Percentiles rank a stretch among this genome's conserved stretches.
Conservation (phyloP, 352 stramenopile species). For the Phytophthora sansomeana region DNA sequence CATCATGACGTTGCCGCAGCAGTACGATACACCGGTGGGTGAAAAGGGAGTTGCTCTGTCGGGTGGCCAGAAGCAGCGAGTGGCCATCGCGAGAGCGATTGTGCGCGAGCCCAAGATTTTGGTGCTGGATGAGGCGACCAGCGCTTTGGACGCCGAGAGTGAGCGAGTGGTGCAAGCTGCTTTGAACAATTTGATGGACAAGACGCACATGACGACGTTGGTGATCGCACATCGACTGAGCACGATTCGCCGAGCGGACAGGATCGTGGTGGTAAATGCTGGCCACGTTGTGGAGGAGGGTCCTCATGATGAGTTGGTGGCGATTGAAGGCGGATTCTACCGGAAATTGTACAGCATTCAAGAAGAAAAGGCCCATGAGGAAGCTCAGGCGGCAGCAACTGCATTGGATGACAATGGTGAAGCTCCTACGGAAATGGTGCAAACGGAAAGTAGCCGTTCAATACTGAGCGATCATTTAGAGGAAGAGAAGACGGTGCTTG, state of each 20-base stretch:
- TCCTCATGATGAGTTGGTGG: slow-evolving; percentile 46
- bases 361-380: slow-evolving; percentile 23
- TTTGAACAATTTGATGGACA: slow-evolving; percentile 42
- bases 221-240: slow-evolving; percentile 60
- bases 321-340: slow-evolving; percentile 29
- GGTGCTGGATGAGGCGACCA: not conserved
- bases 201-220: slow-evolving; percentile 61
- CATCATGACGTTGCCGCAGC: slow-evolving; percentile 85
- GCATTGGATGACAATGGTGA: slow-evolving; percentile 7
- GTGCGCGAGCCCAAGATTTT: slow-evolving; percentile 27
- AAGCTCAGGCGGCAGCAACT: slow-evolving; percentile 25
- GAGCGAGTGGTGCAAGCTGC: slow-evolving; percentile 52
- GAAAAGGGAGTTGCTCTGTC: slow-evolving; percentile 61
- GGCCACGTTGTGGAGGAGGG: slow-evolving; percentile 57
- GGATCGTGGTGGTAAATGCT: slow-evolving; percentile 55
- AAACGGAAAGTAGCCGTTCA: slow-evolving; percentile 4
- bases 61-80: slow-evolving; percentile 64
- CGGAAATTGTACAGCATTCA: slow-evolving; percentile 31
- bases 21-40: slow-evolving; percentile 47
- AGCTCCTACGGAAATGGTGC: not conserved
- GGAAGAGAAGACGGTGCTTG: not conserved
- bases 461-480: not conserved
- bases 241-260: slow-evolving; percentile 59
- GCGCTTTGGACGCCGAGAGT: slow-evolving; percentile 26
- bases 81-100: slow-evolving; percentile 31